A percentile compares a stretch with the other conserved stretches of the same genome.
Conservation (phyloP, 1,139 yeast genomes). For the Wickerhamiella pararugosa region DNA sequence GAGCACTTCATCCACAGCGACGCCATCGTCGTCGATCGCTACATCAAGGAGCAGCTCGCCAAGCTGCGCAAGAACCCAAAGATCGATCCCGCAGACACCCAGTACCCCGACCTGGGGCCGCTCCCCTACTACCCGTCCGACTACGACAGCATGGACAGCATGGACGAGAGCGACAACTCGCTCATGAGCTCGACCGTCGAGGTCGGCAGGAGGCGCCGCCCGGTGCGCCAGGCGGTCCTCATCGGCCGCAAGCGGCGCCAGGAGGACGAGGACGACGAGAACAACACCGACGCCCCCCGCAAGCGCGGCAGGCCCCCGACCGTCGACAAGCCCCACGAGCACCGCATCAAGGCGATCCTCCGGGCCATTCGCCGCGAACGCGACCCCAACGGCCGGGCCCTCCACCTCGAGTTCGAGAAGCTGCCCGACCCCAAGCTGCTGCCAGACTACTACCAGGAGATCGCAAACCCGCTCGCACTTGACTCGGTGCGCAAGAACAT, state of each 20-base stretch:
- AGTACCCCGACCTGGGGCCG: conserved; percentile 48
- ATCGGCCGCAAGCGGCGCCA: conserved; percentile 25
- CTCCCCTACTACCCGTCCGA: conserved; percentile 33
- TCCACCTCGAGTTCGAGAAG: conserved; percentile 58
- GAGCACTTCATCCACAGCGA: conserved; percentile 53
- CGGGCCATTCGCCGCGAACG: conserved; percentile 65
- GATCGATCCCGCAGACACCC: conserved; percentile 28
- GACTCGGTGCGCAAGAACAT: conserved; percentile 72
- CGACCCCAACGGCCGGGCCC: conserved; percentile 32
- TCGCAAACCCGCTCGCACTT: conserved; percentile 61
- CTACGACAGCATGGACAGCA: conserved; percentile 10
- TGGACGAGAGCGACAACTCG: conserved; percentile 23
- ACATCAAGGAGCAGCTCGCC: conserved; percentile 41
- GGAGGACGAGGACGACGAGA: conserved; percentile 25
- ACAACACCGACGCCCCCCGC: conserved; percentile 15
- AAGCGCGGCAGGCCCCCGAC: conserved; percentile 93
- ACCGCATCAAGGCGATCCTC: conserved; percentile 73
- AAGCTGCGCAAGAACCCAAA: conserved; percentile 30
- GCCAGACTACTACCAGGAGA: conserved; percentile 52
- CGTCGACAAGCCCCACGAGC: conserved; percentile 87
- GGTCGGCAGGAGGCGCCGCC: conserved; percentile 19
- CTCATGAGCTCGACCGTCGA: conserved; percentile 20
- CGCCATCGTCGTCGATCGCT: conserved; percentile 56
- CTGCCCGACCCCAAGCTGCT: conserved; percentile 57
- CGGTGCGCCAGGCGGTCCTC: conserved; percentile 22